Evolutionary conservation across 306 rosid genomes (phyloP), one percentile per base, ranked within the genome.

Genomic region (Rosa multiflora): DNA sequence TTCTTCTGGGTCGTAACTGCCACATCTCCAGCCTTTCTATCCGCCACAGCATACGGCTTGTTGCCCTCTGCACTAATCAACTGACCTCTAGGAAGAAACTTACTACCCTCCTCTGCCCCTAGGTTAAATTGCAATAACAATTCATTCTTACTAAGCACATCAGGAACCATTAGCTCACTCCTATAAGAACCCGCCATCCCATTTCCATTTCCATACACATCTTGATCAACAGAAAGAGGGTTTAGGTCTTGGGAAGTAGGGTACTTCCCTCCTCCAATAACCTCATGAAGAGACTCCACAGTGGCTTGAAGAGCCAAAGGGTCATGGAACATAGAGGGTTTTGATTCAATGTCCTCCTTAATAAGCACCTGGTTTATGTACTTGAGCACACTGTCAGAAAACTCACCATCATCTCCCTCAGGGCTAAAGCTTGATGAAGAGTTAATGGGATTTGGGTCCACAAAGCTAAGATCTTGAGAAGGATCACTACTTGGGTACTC

Each of bases 211-310:
- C 29, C 29, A 26, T 26, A 0, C 29, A 26, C 29, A 26, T 26
- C 1, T 26, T 26, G 29, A 26, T 26, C 29, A 26, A 0, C 29
- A 26, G 1, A 26, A 26, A 26, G 29, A 26, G 29, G 29, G 29
- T 26, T 26, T 26, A 0, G 29, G 29, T 26, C 29, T 26, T 80
- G 88, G 44, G 85, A 86, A 55, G 76, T 67, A 18, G 88, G 78
- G 59, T 26, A 37, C 20, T 83, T 73, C n/a, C 79, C 86, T 7
- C 81, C 77, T 5, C 81, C 80, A 51, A 90, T 78, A 62, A 76
- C 83, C n/a, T 88, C 86, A 76, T 73, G 83, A 2, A 92, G 76
- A 17, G 92, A 88, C 80, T 83, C 79, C 85, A 87, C 92, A 40
- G 88, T 51, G 11, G 88, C 80, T 74, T 82, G 88, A 59, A 90